Percentiles rank a stretch among this genome's conserved stretches.
phyloP scores from a whole-genome alignment of 495 filamentous ascomycete species.

The Cercophora scortea region DNA sequence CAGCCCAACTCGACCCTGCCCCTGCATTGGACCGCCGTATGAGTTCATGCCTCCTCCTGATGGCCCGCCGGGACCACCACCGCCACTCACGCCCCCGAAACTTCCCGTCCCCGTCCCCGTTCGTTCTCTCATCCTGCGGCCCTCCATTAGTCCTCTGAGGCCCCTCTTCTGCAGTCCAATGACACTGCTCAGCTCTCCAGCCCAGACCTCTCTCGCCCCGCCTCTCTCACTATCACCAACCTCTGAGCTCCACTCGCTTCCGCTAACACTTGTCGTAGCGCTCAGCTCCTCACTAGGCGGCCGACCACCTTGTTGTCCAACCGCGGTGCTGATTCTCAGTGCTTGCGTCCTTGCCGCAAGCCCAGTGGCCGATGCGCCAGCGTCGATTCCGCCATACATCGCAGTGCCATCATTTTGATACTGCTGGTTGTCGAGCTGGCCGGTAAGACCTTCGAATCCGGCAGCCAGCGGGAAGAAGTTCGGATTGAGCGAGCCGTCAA shows the following conservation, averaged over 20 bases:
- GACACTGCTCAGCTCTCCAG: slow-evolving; percentile 79
- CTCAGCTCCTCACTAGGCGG: slow-evolving; percentile 41
- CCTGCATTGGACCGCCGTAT: slow-evolving; percentile 2
- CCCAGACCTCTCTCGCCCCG: slow-evolving; percentile 58
- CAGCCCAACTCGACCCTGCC: slow-evolving; percentile 10
- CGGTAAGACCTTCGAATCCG: slow-evolving; percentile 10
- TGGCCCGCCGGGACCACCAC: neutral
- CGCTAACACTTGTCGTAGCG: slow-evolving; percentile 37
- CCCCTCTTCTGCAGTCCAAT: slow-evolving; percentile 94
- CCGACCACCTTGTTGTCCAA: slow-evolving; percentile 19
- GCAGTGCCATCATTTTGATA: too few species aligned
- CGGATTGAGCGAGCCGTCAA: slow-evolving; percentile 41
- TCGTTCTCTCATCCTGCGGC: slow-evolving; percentile 73
- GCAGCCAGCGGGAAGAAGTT: slow-evolving; percentile 34
- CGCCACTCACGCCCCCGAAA: neutral
- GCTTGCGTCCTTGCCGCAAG: slow-evolving; percentile 8
- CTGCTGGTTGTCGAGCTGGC: too few species aligned
- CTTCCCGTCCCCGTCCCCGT: slow-evolving; percentile 21
- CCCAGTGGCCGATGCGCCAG: slow-evolving; percentile 5
- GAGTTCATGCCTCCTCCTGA: neutral
- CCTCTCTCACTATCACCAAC: slow-evolving; percentile 27
- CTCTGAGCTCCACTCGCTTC: slow-evolving; percentile 43
- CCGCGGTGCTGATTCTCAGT: slow-evolving; percentile 33
- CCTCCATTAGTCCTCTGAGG: slow-evolving; percentile 89
- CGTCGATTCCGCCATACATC: neutral